Conservation (phyloP, 139 green algal genomes). For the Picochlorum sp. region DNA sequence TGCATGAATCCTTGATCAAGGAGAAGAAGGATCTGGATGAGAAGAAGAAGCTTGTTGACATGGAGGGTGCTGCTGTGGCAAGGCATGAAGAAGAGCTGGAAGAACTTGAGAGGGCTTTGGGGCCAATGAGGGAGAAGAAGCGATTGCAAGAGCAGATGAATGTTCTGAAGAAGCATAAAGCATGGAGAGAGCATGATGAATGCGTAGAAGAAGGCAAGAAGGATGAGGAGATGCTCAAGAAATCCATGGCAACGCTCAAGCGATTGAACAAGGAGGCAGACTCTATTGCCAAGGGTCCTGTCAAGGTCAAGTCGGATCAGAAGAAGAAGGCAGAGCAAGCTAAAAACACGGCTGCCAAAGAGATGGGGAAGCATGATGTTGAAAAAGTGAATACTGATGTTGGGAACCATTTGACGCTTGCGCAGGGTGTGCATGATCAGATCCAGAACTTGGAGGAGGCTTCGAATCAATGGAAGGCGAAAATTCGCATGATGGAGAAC, state of each 20-base stretch:
- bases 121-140: constrained; percentile 46
- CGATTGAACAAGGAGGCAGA: constrained; percentile 9
- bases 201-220: constrained; percentile 14
- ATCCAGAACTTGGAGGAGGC: background rate
- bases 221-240: background rate
- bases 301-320: constrained; percentile 9
- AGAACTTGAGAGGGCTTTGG: constrained; percentile 55
- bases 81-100: constrained; percentile 38
- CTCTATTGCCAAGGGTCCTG: background rate
- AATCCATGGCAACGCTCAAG: constrained; percentile 8
- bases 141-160: constrained; percentile 37
- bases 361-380: background rate
- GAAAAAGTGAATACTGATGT: constrained; percentile 5
- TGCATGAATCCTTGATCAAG: constrained; percentile 68
- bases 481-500: background rate
- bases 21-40: constrained; percentile 18
- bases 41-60: constrained; percentile 10
- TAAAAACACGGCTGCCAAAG: background rate
- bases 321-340: constrained; percentile 6
- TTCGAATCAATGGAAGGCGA: background rate
- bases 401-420: background rate
- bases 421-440: background rate
- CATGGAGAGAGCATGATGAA: constrained; percentile 37
- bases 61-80: constrained; percentile 16
- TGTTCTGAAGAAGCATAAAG: constrained; percentile 34